These are phyloP conservation scores for Gaeumannomyces tritici DNA, from an alignment of 2,329 filamentous ascomycete species.

Conservation along the genomic window DNA sequence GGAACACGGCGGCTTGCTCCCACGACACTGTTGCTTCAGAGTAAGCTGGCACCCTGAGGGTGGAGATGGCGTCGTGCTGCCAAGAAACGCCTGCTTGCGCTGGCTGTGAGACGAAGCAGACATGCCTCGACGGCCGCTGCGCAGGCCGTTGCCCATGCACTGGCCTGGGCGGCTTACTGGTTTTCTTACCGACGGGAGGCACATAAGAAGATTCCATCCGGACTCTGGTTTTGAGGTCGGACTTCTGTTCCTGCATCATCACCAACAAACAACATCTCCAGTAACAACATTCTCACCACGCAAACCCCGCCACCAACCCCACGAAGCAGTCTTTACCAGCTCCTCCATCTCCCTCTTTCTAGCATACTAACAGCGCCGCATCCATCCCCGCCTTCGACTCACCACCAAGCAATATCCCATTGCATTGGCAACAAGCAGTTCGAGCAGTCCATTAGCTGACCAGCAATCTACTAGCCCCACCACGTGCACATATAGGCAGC, in stretches of 20 bases:
- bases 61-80: not conserved
- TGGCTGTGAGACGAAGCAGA: no score
- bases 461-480: not conserved
- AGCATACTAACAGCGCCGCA: no score
- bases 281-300: not conserved
- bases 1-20: no score
- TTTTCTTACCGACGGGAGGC: not conserved
- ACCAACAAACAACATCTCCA: not conserved
- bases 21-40: not conserved
- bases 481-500: not conserved
- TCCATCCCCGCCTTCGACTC: no score
- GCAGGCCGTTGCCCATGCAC: no score
- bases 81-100: not conserved
- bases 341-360: no score
- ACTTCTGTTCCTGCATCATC: not conserved
- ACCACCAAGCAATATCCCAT: not conserved
- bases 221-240: not conserved
- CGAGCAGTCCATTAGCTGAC: not conserved
- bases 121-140: not conserved
- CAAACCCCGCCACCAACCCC: not conserved
- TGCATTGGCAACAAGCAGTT: no score
- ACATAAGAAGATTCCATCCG: not conserved
- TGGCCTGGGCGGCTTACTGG: not conserved
- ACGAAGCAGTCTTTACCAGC: not conserved
- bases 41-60: not conserved